Percentiles rank a stretch among this genome's conserved stretches.
These are phyloP conservation scores for Aspergillus glaucus DNA, from an alignment of 2,329 filamentous ascomycete species.

Conservation along the genomic window DNA sequence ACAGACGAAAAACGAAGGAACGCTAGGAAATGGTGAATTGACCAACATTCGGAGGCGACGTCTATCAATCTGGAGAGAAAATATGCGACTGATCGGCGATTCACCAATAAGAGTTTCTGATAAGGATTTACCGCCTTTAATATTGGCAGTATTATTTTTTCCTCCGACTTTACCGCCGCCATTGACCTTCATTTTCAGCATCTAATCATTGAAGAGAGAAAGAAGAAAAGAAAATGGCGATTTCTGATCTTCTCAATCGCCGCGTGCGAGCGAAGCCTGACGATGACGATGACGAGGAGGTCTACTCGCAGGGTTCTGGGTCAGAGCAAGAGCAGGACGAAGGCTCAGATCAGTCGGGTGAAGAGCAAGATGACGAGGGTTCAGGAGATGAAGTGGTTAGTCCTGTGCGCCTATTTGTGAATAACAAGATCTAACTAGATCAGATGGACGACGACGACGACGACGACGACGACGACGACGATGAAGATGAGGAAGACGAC, in stretches of 20 bases:
- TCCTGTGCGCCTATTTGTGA: background rate
- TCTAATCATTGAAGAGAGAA: background rate
- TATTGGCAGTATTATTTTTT: constrained; percentile 23
- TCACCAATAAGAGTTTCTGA: constrained; percentile 15
- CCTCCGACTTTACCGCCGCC: constrained; percentile 5
- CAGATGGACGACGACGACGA: constrained; percentile 12
- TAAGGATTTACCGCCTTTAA: constrained; percentile 14
- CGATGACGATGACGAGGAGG: constrained; percentile 37
- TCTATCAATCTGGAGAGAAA: background rate
- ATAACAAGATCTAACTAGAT: background rate
- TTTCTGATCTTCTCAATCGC: constrained; percentile 34
- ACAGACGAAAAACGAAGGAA: background rate
- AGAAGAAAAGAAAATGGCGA: constrained; percentile 22
- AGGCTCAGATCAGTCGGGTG: constrained; percentile 7
- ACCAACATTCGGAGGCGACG: background rate
- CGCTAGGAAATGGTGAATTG: background rate
- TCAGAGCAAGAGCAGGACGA: constrained; percentile 9
- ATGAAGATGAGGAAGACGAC: constrained; percentile 27
- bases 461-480: constrained; percentile 32
- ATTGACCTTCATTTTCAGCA: background rate
- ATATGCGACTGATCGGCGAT: constrained; percentile 4
- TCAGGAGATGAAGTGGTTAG: constrained; percentile 19
- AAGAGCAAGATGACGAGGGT: constrained; percentile 12
- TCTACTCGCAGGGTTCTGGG: constrained; percentile 22
- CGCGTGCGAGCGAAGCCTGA: constrained; percentile 33